Conservation (phyloP, 495 filamentous ascomycete species). For the Talaromyces wortmannii region DNA sequence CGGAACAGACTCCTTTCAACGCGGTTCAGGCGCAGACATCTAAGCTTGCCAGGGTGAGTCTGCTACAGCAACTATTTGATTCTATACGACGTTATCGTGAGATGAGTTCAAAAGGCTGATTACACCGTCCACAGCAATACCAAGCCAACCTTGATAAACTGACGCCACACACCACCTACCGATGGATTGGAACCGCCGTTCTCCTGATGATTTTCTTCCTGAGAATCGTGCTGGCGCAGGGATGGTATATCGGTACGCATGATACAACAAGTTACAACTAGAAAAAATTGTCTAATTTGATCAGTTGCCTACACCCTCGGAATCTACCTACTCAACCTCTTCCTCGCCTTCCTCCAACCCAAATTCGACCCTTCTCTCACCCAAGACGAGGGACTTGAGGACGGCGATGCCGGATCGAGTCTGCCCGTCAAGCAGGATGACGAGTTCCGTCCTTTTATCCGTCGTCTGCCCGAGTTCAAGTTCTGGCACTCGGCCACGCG, state of each 20-base stretch:
- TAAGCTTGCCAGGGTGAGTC: constrained; percentile 57
- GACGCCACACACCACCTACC: constrained; percentile 78
- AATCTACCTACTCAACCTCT: constrained; percentile 98
- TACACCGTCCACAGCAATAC: constrained; percentile 60
- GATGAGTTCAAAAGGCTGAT: neutral
- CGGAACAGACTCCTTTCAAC: constrained; percentile 76
- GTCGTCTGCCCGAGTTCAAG: constrained; percentile 96
- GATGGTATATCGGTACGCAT: constrained; percentile 93
- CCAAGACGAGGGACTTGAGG: constrained; percentile 91
- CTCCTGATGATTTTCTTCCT: constrained; percentile 76
- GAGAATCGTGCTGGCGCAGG: constrained; percentile 83
- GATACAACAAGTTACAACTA: neutral
- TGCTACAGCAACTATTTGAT: neutral
- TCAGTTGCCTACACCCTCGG: constrained; percentile 94
- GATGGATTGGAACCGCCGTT: constrained; percentile 77
- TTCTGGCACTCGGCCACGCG: constrained; percentile 96
- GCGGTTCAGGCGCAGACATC: constrained; percentile 81
- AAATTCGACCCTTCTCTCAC: constrained; percentile 99
- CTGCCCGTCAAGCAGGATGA: constrained; percentile 93
- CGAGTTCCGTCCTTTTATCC: constrained; percentile 95
- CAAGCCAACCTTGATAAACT: constrained; percentile 91
- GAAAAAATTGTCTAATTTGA: neutral
- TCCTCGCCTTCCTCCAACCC: constrained; percentile 96
- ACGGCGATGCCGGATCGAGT: constrained; percentile 62
- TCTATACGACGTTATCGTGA: neutral